Conservation (phyloP, 2,329 filamentous ascomycete genomes). For the Cryphonectria naterciae region DNA sequence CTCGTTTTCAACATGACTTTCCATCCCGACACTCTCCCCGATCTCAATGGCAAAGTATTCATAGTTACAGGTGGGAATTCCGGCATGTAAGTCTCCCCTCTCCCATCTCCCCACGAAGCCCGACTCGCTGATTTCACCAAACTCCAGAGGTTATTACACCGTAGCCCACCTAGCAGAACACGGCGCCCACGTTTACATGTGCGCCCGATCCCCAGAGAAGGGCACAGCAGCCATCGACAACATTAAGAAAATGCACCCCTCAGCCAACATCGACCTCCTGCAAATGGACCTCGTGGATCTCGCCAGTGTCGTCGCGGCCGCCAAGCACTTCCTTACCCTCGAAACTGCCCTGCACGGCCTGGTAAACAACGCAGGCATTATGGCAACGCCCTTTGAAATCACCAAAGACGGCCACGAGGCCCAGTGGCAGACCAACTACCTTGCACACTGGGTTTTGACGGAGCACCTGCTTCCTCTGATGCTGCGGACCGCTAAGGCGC, state of each 20-base stretch:
- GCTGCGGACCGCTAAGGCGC: slow-evolving; percentile 34
- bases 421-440: slow-evolving; percentile 18
- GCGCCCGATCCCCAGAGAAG: neutral
- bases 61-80: neutral
- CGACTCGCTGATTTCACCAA: neutral
- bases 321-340: slow-evolving; percentile 37
- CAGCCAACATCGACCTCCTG: slow-evolving; percentile 30
- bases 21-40: neutral
- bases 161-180: slow-evolving; percentile 1
- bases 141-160: neutral
- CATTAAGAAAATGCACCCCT: neutral
- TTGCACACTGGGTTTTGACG: slow-evolving; percentile 15
- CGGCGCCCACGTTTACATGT: neutral
- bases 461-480: slow-evolving; percentile 27
- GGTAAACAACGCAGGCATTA: slow-evolving; percentile 20
- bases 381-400: slow-evolving; percentile 9
- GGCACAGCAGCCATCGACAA: neutral
- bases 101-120: neutral
- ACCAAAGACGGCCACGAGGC: slow-evolving; percentile 15
- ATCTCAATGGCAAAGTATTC: neutral
- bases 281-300: slow-evolving; percentile 43
- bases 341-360: slow-evolving; percentile 33
- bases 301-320: slow-evolving; percentile 41
- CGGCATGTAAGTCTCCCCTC: neutral
- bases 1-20: neutral